Conservation (phyloP, 192 early-diverging fungal genomes). For the Coemansia guatemalensis region DNA sequence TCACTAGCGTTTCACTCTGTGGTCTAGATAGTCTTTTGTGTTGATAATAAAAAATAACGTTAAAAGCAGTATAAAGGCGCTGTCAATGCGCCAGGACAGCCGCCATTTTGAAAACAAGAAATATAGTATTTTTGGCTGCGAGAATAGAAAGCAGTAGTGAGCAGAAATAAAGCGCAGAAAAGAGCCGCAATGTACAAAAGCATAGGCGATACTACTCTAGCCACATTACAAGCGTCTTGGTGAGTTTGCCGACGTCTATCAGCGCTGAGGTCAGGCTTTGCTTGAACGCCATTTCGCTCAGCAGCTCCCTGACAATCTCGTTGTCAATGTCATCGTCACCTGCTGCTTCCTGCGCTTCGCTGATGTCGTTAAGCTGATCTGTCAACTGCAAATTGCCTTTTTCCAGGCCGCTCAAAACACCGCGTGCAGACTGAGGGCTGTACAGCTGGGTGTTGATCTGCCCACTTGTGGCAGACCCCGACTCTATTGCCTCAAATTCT, state of each 20-base stretch:
- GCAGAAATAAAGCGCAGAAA: not conserved
- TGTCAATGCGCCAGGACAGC: too few species aligned
- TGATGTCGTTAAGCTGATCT: conserved; percentile 55
- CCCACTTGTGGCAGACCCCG: conserved; percentile 1
- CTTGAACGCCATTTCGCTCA: conserved; percentile 69
- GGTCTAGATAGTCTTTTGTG: too few species aligned
- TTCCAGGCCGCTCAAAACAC: conserved; percentile 37
- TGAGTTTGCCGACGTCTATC: conserved; percentile 90
- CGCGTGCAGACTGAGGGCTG: conserved; percentile 20
- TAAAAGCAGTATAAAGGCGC: too few species aligned
- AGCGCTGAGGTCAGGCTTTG: conserved; percentile 78
- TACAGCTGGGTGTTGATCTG: conserved; percentile 27
- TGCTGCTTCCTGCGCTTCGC: conserved; percentile 50
- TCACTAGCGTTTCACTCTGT: too few species aligned
- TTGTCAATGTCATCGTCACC: conserved; percentile 50
- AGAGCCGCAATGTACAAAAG: not conserved
- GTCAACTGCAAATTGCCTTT: conserved; percentile 50
- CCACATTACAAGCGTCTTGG: conserved; percentile 79
- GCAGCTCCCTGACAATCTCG: conserved; percentile 53
- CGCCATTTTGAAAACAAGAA: too few species aligned
- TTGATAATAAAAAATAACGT: too few species aligned
- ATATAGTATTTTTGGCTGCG: not conserved
- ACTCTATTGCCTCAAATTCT: conserved; percentile 22
- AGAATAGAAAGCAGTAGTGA: not conserved
- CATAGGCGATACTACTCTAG: conserved; percentile 58